Evolutionary conservation across 1,284 basidiomycete genomes (phyloP), one percentile per base, ranked within the genome.

Genomic region (Cryptococcus sp.): DNA sequence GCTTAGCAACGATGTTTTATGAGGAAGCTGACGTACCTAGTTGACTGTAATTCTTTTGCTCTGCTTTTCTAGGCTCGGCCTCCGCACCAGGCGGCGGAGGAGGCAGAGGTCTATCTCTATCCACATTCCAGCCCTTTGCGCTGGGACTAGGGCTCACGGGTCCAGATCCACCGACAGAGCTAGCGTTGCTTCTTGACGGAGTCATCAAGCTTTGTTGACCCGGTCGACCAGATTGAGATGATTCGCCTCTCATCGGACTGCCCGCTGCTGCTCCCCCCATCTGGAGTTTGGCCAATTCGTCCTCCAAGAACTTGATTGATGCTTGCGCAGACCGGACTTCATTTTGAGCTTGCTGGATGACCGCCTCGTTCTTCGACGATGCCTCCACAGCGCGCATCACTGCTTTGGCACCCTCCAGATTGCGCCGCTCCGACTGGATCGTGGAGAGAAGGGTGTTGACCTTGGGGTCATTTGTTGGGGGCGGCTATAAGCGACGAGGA

Each of bases 291-390:
- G 68, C 66, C 39, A 79, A 60, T 60, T 79, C 77, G 58, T 76
- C 76, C 53, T 79, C 77, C 48, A 79, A 61, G 56, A 76, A 79
- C 47, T 69, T 67, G 62, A 79, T 78, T 11, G 75, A 70, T 4
- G 71, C 74, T 61, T 78, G 75, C 7, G 78, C 76, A 7, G 72
- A 61, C 39, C 78, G 70, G 17, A 79, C 74, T 56, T 79, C 78
- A 56, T 79, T 79, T 50, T 78, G 76, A 41, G 78, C 78, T 59
- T 77, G 75, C 56, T 77, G 75, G 46, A 79, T 79, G 54, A 78
- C 78, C 3, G 72, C 71, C 64, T 78, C 77, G 52, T 79, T 79
- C 38, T 71, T 67, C 4, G 73, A 76, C 3, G 77, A 78, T 0
- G 75, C 75, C 64, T 79, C 76, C 19, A 77, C 68, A 1, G 78